These are phyloP conservation scores for Leccinellum albellum DNA, from an alignment of 768 basidiomycete species.

Conservation along the genomic window DNA sequence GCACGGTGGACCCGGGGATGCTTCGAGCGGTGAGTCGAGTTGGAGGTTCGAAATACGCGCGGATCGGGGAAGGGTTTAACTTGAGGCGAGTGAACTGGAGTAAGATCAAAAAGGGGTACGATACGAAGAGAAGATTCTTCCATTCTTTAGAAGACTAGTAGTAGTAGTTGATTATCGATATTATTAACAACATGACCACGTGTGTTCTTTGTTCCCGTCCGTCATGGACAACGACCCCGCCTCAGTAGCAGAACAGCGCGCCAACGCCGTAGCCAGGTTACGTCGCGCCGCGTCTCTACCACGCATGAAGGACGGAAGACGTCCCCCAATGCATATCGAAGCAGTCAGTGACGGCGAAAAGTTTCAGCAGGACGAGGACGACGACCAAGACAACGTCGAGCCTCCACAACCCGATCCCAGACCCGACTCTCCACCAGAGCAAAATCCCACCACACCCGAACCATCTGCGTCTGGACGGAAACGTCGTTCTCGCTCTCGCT, in stretches of 20 bases:
- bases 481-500: constrained; percentile 71
- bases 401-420: constrained; percentile 19
- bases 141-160: too few relatives aligned
- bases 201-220: neutral
- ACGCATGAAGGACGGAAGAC: constrained; percentile 84
- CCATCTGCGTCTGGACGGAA: constrained; percentile 45
- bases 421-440: constrained; percentile 27
- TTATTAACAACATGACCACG: neutral
- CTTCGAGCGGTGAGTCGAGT: constrained; percentile 49
- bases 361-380: constrained; percentile 34
- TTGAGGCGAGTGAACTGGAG: constrained; percentile 41
- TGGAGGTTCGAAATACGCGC: constrained; percentile 47
- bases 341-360: constrained; percentile 82
- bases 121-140: neutral
- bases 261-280: constrained; percentile 83
- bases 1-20: constrained; percentile 44
- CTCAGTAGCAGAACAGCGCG: constrained; percentile 71
- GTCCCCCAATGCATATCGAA: constrained; percentile 83
- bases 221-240: constrained; percentile 36
- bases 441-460: constrained; percentile 35
- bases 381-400: constrained; percentile 17
- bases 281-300: constrained; percentile 90
- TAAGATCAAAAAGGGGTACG: constrained; percentile 10
- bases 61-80: constrained; percentile 45
- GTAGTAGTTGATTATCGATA: too few relatives aligned